Percentiles rank a stretch among this genome's conserved stretches.
Conservation (phyloP, 345 rosid genomes). For the Mercurialis annua region DNA sequence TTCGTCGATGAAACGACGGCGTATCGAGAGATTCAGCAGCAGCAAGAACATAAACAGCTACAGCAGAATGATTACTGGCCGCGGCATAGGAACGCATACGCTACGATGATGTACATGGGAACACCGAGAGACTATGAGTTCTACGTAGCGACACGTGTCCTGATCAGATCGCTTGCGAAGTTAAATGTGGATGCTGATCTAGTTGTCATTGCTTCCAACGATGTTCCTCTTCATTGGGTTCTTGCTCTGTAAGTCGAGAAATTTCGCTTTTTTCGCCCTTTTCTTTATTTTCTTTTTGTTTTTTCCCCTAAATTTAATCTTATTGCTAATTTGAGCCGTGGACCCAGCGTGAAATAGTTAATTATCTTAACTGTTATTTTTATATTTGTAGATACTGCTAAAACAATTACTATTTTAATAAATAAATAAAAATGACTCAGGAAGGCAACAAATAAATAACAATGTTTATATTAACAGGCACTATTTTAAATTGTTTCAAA, state of each 20-base stretch:
- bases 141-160: conserved; percentile 85
- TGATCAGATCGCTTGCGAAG: conserved; percentile 70
- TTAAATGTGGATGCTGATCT: conserved; percentile 83
- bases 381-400: too few species aligned
- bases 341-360: not conserved
- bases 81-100: conserved; percentile 75
- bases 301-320: too few species aligned
- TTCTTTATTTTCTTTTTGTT: not conserved
- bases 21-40: conserved; percentile 15
- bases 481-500: too few species aligned
- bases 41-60: not conserved
- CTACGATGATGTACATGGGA: conserved; percentile 99
- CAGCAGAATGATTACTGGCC: conserved; percentile 14
- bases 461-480: too few species aligned
- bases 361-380: too few species aligned
- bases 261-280: not conserved
- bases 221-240: conserved; percentile 87
- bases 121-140: conserved; percentile 98
- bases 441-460: too few species aligned
- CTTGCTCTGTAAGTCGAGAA: conserved; percentile 52
- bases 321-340: conserved; percentile 9
- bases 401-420: too few species aligned
- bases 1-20: conserved; percentile 13
- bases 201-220: conserved; percentile 89
- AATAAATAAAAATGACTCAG: too few species aligned